Evolutionary conservation across 2,329 filamentous ascomycete genomes (phyloP), one percentile per base, ranked within the genome.

Genomic region (Tetracladium maxilliforme): DNA sequence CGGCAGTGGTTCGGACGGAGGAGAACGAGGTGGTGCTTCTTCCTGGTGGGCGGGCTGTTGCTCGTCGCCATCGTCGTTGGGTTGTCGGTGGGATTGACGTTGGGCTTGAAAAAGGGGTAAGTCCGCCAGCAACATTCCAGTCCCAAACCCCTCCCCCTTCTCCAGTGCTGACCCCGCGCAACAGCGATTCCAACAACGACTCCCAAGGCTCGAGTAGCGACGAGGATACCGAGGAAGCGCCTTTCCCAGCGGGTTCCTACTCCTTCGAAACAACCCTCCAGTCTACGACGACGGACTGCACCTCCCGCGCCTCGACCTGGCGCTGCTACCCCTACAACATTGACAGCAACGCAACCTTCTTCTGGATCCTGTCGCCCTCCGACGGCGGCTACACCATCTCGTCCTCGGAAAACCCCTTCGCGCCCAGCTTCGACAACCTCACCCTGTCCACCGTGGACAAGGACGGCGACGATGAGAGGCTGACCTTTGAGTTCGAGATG

Each of bases 211-310:
- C n/a, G n/a, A n/a, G n/a, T n/a, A n/a, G n/a, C n/a, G n/a, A n/a
- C n/a, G n/a, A n/a, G n/a, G n/a, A n/a, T n/a, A n/a, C n/a, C n/a
- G n/a, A n/a, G n/a, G n/a, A n/a, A n/a, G n/a, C n/a, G n/a, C n/a
- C 39, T 26, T 77, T 77, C 37, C 75, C 74, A 2, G 49, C 62
- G 2, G 75, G 74, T 6, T 58, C 64, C n/a, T 79, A 69, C 44
- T 54, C 63, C 19, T 55, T 80, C 35, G 52, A 61, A 6, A 69
- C 70, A 13, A 63, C 62, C 30, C 62, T 80, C 19, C 52, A 58
- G 24, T 61, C 52, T 5, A 48, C 61, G 3, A 47, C 50, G 10
- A 61, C 65, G 6, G 54, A 54, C 24, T 80, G 75, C 46, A 72
- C 69, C 1, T 57, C 63, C 10, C 61, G 67, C 35, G 34, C 62